Conservation (phyloP, 495 filamentous ascomycete species). For the Penicillium ucsense region DNA sequence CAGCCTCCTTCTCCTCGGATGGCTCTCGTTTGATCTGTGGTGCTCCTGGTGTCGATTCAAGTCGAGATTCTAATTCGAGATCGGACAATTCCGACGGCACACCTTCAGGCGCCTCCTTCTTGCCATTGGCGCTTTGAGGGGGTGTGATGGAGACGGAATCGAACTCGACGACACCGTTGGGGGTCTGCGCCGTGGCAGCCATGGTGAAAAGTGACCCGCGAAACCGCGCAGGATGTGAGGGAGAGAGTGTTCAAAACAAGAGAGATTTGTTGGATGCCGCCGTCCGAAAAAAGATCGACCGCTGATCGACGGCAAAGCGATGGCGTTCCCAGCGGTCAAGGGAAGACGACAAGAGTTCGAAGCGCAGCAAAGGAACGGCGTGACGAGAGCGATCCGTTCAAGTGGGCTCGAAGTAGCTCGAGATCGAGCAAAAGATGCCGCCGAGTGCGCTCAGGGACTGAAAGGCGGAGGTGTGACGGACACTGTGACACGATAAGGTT, state of each 20-base stretch:
- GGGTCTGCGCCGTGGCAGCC: conserved; percentile 27
- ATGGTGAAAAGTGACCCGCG: conserved; percentile 14
- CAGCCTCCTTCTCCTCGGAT: conserved; percentile 26
- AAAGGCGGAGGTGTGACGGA: conserved; percentile 1
- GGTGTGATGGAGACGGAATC: conserved; percentile 35
- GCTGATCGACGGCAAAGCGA: conserved; percentile 39
- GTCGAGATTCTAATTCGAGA: conserved; percentile 33
- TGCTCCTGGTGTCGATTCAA: conserved; percentile 14
- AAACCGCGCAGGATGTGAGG: conserved; percentile 1
- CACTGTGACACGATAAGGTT: conserved; percentile 19
- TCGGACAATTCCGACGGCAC: conserved; percentile 38
- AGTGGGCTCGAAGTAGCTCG: neutral
- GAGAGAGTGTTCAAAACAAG: neutral
- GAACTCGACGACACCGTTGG: conserved; percentile 20
- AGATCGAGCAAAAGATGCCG: too few species aligned
- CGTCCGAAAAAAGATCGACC: conserved; percentile 35
- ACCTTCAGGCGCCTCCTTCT: conserved; percentile 34
- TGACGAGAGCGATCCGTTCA: neutral
- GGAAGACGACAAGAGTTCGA: conserved; percentile 9
- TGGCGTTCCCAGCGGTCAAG: conserved; percentile 39
- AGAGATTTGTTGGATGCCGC: conserved; percentile 17
- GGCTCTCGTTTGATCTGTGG: conserved; percentile 18
- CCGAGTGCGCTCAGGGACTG: neutral
- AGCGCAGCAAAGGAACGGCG: neutral
- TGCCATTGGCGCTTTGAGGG: conserved; percentile 36